These are phyloP conservation scores for Dalechampia spathulata DNA, from an alignment of 441 rosid genomes.

Conservation along the genomic window DNA sequence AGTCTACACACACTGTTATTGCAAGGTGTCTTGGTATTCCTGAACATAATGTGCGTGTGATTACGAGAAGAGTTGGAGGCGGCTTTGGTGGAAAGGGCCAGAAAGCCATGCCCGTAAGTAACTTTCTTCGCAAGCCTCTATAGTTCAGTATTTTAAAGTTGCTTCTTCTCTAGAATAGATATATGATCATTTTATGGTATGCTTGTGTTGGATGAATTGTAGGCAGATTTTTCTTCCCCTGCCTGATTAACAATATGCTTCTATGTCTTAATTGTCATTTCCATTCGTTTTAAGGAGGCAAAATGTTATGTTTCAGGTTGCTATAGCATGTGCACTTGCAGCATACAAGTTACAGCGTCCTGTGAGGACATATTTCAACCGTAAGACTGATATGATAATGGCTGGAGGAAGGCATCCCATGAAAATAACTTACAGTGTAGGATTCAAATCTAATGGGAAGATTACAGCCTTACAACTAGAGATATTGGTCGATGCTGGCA, in stretches of 20 bases:
- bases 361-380: slow-evolving; percentile 58
- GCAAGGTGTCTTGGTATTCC: slow-evolving; percentile 83
- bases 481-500: slow-evolving; percentile 60
- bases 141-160: too few relatives aligned
- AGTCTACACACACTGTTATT: slow-evolving; percentile 41
- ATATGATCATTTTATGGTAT: too few relatives aligned
- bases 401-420: slow-evolving; percentile 98
- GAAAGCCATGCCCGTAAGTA: slow-evolving; percentile 65
- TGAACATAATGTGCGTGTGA: slow-evolving; percentile 73
- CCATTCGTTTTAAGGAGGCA: neutral
- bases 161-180: too few relatives aligned
- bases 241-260: too few relatives aligned
- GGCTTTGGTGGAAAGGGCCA: slow-evolving; percentile 89
- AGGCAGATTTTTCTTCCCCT: too few relatives aligned
- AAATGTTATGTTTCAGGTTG: slow-evolving; percentile 38
- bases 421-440: slow-evolving; percentile 73
- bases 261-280: too few relatives aligned
- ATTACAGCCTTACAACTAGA: slow-evolving; percentile 64
- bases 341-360: slow-evolving; percentile 62
- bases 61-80: slow-evolving; percentile 86
- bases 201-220: too few relatives aligned
- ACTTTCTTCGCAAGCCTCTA: neutral
- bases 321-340: slow-evolving; percentile 86
- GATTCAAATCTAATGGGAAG: slow-evolving; percentile 84
- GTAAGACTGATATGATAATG: slow-evolving; percentile 80